Percentiles rank a stretch among this genome's conserved stretches.
Evolutionary conservation across 2,329 filamentous ascomycete genomes (phyloP).

Genomic region (Aureobasidium musti): DNA sequence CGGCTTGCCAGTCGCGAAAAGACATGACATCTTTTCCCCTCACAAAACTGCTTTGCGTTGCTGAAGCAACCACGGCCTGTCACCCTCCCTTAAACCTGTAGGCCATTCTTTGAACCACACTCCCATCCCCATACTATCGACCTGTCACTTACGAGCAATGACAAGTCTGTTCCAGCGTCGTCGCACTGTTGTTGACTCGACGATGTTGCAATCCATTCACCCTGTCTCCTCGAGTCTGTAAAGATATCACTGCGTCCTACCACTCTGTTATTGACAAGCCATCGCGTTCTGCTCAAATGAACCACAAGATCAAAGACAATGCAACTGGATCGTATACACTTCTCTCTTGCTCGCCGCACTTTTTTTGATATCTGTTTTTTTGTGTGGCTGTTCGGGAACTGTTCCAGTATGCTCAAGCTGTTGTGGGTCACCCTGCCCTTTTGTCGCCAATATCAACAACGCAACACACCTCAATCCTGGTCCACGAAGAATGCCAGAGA

Average conservation of each 20-base stretch:
- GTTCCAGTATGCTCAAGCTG: not conserved
- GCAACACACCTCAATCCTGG: not conserved
- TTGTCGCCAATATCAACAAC: not conserved
- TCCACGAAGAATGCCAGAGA: not conserved
- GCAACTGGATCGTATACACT: too few species aligned
- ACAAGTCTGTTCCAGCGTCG: not conserved
- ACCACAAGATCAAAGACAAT: too few species aligned
- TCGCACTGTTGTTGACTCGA: not conserved
- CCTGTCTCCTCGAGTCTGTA: not conserved
- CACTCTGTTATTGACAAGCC: too few species aligned
- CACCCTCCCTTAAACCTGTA: not conserved
- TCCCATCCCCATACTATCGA: not conserved
- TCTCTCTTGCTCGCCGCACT: too few species aligned
- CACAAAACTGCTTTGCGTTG: conserved; percentile 25
- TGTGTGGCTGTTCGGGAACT: too few species aligned
- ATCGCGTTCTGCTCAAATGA: too few species aligned
- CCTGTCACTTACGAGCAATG: not conserved
- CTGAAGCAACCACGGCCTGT: conserved; percentile 8
- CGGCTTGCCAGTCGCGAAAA: not conserved
- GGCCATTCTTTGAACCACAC: not conserved
- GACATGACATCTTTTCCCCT: conserved; percentile 24
- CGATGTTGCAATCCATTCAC: not conserved
- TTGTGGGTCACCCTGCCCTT: not conserved
- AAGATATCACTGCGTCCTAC: too few species aligned
- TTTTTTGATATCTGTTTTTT: too few species aligned